Evolutionary conservation across 768 basidiomycete genomes (phyloP).

Genomic region (Rhizopogon rudus): DNA sequence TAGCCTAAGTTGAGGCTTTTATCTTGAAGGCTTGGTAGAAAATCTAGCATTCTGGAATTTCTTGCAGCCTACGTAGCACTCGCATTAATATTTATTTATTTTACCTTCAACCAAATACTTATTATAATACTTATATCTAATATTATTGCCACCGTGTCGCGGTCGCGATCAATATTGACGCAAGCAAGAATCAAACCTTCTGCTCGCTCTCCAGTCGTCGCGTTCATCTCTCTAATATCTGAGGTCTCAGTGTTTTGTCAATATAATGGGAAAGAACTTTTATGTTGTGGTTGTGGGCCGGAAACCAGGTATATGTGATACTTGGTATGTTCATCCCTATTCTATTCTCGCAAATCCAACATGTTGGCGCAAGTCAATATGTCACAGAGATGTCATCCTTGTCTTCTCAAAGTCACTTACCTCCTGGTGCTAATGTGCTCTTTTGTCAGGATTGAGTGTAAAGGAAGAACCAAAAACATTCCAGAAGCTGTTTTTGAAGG

Average conservation of each 20-base stretch:
- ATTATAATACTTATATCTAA: background rate
- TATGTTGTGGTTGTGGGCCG: slow-evolving; percentile 25
- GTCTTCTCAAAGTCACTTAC: background rate
- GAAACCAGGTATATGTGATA: slow-evolving; percentile 24
- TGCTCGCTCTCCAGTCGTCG: background rate
- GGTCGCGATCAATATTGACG: background rate
- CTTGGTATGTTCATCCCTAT: slow-evolving; percentile 13
- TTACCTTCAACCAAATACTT: background rate
- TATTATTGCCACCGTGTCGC: background rate
- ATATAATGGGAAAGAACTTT: slow-evolving; percentile 17
- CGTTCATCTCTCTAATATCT: background rate
- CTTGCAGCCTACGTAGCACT: no score
- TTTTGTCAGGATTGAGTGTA: slow-evolving; percentile 39
- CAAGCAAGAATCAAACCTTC: background rate
- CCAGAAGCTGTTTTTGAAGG: slow-evolving; percentile 38
- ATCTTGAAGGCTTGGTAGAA: no score
- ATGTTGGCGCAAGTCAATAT: slow-evolving; percentile 27
- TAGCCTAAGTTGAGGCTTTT: no score
- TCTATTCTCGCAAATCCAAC: slow-evolving; percentile 2
- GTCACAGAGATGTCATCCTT: slow-evolving; percentile 10
- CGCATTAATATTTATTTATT: no score
- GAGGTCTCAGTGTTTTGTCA: background rate
- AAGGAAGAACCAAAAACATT: slow-evolving; percentile 37
- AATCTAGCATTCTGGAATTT: no score
- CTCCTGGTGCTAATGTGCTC: slow-evolving; percentile 4